Evolutionary conservation across 2,329 filamentous ascomycete species (phyloP).

Genomic region (Pseudocercospora crystallina): DNA sequence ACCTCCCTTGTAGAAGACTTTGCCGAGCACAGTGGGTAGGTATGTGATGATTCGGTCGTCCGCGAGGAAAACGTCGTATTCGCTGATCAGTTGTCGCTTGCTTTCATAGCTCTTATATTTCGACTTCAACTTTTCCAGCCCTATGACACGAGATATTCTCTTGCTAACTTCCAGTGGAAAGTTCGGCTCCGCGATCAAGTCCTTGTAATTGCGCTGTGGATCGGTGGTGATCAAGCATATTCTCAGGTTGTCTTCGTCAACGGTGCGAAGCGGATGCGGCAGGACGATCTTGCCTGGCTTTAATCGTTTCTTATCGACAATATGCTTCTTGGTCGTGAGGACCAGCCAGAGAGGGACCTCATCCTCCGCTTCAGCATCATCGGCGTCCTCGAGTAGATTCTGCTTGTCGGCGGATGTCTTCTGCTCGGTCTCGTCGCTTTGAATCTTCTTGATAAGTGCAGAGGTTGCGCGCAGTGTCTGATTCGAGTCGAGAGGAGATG

Average conservation of each 20-base stretch:
- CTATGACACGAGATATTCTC: slow-evolving; percentile 65
- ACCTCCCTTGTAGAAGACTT: slow-evolving; percentile 85
- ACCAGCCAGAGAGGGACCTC: slow-evolving; percentile 60
- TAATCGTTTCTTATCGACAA: slow-evolving; percentile 71
- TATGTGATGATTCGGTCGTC: slow-evolving; percentile 78
- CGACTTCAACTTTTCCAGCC: slow-evolving; percentile 78
- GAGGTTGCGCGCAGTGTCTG: slow-evolving; percentile 60
- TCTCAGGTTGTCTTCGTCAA: slow-evolving; percentile 46
- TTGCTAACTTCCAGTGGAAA: slow-evolving; percentile 50
- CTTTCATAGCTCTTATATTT: slow-evolving; percentile 90
- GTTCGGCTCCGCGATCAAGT: slow-evolving; percentile 72
- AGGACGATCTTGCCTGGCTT: slow-evolving; percentile 75
- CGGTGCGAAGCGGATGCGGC: slow-evolving; percentile 62
- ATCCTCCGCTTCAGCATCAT: slow-evolving; percentile 47
- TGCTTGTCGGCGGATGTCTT: slow-evolving; percentile 52
- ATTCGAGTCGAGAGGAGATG: slow-evolving; percentile 45
- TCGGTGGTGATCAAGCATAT: slow-evolving; percentile 86
- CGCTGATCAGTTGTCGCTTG: slow-evolving; percentile 74
- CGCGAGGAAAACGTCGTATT: slow-evolving; percentile 91
- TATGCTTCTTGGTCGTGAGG: slow-evolving; percentile 65
- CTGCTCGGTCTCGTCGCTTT: slow-evolving; percentile 43
- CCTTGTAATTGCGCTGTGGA: slow-evolving; percentile 84
- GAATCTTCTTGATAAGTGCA: slow-evolving; percentile 56
- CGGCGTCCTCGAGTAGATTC: slow-evolving; percentile 54
- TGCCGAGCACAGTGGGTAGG: slow-evolving; percentile 78